Evolutionary conservation across 208 protist species (phyloP), one percentile per base, ranked within the genome.

Genomic region (Plasmodiophora brassicae): DNA sequence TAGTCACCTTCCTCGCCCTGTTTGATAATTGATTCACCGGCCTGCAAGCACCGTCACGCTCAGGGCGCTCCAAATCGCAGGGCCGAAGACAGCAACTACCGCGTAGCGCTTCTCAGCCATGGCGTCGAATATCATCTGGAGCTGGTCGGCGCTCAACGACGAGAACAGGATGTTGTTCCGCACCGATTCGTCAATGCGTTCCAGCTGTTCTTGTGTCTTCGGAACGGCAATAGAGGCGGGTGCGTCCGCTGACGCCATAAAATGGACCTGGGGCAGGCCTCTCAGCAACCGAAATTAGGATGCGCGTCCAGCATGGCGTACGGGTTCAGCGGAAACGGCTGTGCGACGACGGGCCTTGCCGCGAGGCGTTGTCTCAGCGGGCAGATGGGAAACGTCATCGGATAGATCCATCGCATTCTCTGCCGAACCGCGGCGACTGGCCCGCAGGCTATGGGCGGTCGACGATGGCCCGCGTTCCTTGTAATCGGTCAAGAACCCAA

Each of bases 1-100:
- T 85, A 28, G 71, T 86, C 46, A 1, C 85, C 85, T 88, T 5
- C 60, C 35, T 45, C 85, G 85, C 54, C 71, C 25, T 84, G 71
- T 22, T 84, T 84, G 14, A 84, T 84, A 38, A 84, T 60, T 38
- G 32, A 38, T 84, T 84, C 71, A 14, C 71, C 71, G 25, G 50
- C 50, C 50, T 57, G 25, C 50, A 57, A 57, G 25, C 14, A n/a
- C n/a, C n/a, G n/a, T n/a, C n/a, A n/a, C n/a, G n/a, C n/a, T n/a
- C 25, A 57, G 25, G 14, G 50, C 25, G 25, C 14, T 14, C 14
- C 50, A 57, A 28, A 28, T 14, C 14, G 14, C 50, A 28, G 50
- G 25, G 25, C 50, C 50, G 20, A 25, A 57, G 20, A 25, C 20
- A 57, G 50, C 14, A 25, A 25, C 25, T 57, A 57, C 50, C 25